Evolutionary conservation across 352 stramenopile species (phyloP), one percentile per base, ranked within the genome.

Genomic region (Blastocystis sp.): DNA sequence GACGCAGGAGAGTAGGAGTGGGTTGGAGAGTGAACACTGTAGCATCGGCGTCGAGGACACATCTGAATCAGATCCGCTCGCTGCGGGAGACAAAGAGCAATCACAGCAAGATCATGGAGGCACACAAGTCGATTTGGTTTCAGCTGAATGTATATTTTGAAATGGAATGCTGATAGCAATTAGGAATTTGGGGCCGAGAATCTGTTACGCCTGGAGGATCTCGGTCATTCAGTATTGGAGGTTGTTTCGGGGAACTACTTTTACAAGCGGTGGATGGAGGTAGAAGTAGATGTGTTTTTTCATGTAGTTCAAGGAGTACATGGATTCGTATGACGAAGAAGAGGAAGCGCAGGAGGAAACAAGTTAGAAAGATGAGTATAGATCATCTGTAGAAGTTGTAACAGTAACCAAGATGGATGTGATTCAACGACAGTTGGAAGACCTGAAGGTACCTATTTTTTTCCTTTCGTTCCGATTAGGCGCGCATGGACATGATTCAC

Each of bases 161-260:
- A 24, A 18, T 18, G 8, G 14, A 29, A 64, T 9, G 0, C 3
- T 81, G 27, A 65, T 29, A 14, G 9, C 48, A 59, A 59, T 59
- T 59, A 81, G 69, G 69, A 81, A 49, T 32, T 81, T 44, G 46
- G 69, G 29, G 69, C 69, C 11, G 69, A 81, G 27, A 81, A 81
- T 64, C 36, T 81, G 46, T 27, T 81, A 63, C 29, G 27, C 14
- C 63, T 64, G 24, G 69, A 81, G 51, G 49, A 49, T 32, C 38
- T 81, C 24, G 69, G 69, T 1, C 53, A 57, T 14, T 42, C 27
- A 24, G 46, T 48, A 32, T 24, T 81, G 16, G 69, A 81, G 44
- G 51, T 81, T 8, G 32, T 81, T 32, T 81, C 69, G 44, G 69
- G 69, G 4, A 81, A 46, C 29, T 81, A 81, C 40, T 81, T 81